Evolutionary conservation across 257 asterid species (phyloP), one percentile per base, ranked within the genome.

Genomic region (Penstemon davidsonii): DNA sequence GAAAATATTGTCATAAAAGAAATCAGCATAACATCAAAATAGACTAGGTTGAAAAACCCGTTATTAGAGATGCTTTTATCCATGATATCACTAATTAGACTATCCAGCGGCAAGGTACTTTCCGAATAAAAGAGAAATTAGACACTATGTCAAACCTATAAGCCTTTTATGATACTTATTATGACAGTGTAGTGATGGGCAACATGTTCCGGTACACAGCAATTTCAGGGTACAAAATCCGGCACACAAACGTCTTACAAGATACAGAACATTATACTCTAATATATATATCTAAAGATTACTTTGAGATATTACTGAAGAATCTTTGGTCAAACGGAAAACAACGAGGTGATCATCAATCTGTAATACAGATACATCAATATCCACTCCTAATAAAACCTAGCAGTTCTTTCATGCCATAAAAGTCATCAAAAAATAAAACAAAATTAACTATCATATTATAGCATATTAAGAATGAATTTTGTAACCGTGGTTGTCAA

Each of bases 331-430:
- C 63, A 55, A 37, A 44, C 3, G 47, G 67, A 55, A 55, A 6
- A 7, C 54, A 45, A 13, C 3, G n/a, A 11, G 54, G 33, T 5
- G 8, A 60, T 15, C 15, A 55, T 15, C 45, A 33, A 38, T 6
- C 15, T 7, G 61, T 67, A 39, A 45, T 7, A 19, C 19, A 55
- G 9, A 55, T 39, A 55, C 10, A 55, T 36, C 37, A 53, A 60
- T 6, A 64, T 58, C 42, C 57, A 66, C 53, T 73, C 57, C 58
- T 54, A 13, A 53, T 44, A 46, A 53, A 46, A 33, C 60, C 49
- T 36, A 47, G 55, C 13, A 64, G 40, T 51, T 15, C 57, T n/a
- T 49, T 49, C 68, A 57, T 60, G 76, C 58, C 63, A 33, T 58
- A 56, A 7, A 46, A 1, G n/a, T 45, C 60, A 69, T 9, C 61